Conservation (phyloP, 345 rosid species). For the Brassica incana region DNA sequence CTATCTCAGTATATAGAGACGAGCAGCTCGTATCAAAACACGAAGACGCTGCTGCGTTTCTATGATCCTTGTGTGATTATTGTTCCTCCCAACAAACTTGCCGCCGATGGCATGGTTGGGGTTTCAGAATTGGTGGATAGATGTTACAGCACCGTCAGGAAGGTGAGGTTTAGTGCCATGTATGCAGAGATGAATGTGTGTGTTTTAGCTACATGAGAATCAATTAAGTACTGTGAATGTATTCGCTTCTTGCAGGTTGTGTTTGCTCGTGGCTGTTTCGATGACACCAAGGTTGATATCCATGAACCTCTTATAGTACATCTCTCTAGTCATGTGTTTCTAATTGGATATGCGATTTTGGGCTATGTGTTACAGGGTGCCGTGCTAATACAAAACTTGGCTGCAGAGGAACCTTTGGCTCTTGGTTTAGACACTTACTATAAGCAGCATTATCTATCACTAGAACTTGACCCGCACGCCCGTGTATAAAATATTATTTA, state of each 20-base stretch:
- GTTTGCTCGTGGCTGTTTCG: conserved; percentile 87
- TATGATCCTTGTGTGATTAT: conserved; percentile 81
- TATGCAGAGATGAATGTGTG: background rate
- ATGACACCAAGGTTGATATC: conserved; percentile 83
- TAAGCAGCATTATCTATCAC: conserved; percentile 93
- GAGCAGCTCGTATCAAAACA: conserved; percentile 90
- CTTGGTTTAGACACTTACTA: conserved; percentile 90
- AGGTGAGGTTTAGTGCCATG: conserved; percentile 49
- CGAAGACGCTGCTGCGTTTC: conserved; percentile 78
- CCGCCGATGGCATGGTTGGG: conserved; percentile 92
- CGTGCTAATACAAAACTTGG: conserved; percentile 69
- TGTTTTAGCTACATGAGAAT: background rate
- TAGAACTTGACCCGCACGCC: conserved; percentile 42
- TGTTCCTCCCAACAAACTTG: conserved; percentile 77
- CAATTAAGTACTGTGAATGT: conserved; percentile 2
- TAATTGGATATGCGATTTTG: conserved; percentile 29
- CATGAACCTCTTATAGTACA: conserved; percentile 14
- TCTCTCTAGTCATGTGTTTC: conserved; percentile 18
- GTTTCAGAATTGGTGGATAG: conserved; percentile 78
- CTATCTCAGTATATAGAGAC: conserved; percentile 97
- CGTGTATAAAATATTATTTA: too few species aligned
- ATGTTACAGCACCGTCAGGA: conserved; percentile 65
- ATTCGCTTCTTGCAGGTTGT: conserved; percentile 56
- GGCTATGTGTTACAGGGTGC: conserved; percentile 66
- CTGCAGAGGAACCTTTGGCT: conserved; percentile 85